Evolutionary conservation across 129 eudicot species (phyloP).

Genomic region (Lactuca sativa): DNA sequence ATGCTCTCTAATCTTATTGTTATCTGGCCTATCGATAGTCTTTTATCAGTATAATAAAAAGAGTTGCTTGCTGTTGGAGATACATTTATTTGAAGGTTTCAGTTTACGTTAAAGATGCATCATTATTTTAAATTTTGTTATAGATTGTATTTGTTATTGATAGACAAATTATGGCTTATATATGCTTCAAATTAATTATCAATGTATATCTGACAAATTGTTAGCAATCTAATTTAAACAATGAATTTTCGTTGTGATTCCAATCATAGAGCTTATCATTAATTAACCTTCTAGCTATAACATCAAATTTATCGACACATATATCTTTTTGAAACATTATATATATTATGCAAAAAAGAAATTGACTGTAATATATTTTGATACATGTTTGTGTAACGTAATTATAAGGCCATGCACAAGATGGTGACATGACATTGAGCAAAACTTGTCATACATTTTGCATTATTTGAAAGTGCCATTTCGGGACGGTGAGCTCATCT

Average conservation of each 20-base stretch:
- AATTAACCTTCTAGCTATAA: not conserved
- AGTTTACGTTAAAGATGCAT: too few relatives aligned
- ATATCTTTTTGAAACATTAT: not conserved
- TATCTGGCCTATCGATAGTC: too few relatives aligned
- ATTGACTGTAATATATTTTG: not conserved
- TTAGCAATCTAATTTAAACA: not conserved
- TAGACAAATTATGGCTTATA: too few relatives aligned
- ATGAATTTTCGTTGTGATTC: not conserved
- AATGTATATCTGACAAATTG: not conserved
- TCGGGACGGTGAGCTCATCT: not conserved
- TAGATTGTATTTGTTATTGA: too few relatives aligned
- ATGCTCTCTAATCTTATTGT: too few relatives aligned
- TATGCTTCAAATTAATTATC: not conserved
- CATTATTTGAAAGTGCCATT: not conserved
- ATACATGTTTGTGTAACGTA: not conserved
- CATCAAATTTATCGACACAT: not conserved
- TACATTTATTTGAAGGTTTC: too few relatives aligned
- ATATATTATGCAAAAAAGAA: not conserved
- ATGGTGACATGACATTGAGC: not conserved
- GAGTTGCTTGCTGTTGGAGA: too few relatives aligned
- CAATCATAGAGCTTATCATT: not conserved
- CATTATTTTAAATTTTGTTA: too few relatives aligned
- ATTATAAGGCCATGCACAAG: not conserved
- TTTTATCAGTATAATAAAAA: too few relatives aligned
- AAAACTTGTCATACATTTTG: not conserved